Conservation (phyloP, 2,329 filamentous ascomycete genomes). For the Cordyceps fumosorosea region DNA sequence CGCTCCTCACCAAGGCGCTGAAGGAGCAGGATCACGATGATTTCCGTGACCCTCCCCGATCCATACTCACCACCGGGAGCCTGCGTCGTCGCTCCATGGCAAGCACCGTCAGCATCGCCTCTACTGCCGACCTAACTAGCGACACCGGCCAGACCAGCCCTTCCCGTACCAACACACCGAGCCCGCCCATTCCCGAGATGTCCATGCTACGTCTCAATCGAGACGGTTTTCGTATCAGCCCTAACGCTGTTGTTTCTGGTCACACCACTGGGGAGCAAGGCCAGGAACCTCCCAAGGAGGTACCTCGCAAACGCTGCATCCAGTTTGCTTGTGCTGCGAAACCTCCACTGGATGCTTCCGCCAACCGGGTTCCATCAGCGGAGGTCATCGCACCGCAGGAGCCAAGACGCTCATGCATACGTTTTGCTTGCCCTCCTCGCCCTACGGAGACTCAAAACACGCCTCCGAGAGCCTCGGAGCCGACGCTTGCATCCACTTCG, state of each 20-base stretch:
- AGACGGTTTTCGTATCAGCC: constrained; percentile 20
- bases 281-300: constrained; percentile 35
- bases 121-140: constrained; percentile 88
- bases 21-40: constrained; percentile 34
- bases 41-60: constrained; percentile 18
- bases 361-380: constrained; percentile 28
- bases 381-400: constrained; percentile 30
- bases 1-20: constrained; percentile 80
- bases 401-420: constrained; percentile 57
- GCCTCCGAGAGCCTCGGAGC: constrained; percentile 22
- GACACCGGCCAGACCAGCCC: constrained; percentile 88
- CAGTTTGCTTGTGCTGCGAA: constrained; percentile 81
- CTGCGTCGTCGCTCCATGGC: constrained; percentile 59
- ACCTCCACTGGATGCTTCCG: constrained; percentile 28
- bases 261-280: constrained; percentile 19
- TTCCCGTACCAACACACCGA: constrained; percentile 79
- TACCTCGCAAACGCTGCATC: constrained; percentile 74
- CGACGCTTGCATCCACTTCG: neutral
- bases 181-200: constrained; percentile 67
- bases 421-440: constrained; percentile 64
- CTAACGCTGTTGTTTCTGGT: constrained; percentile 21
- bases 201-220: constrained; percentile 37
- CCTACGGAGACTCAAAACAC: constrained; percentile 37
- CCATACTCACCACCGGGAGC: constrained; percentile 23
- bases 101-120: constrained; percentile 74